Percentiles rank a stretch among this genome's conserved stretches.
These are phyloP conservation scores for Strobilomyces dryophilus DNA, from an alignment of 768 basidiomycete genomes.

Conservation along the genomic window DNA sequence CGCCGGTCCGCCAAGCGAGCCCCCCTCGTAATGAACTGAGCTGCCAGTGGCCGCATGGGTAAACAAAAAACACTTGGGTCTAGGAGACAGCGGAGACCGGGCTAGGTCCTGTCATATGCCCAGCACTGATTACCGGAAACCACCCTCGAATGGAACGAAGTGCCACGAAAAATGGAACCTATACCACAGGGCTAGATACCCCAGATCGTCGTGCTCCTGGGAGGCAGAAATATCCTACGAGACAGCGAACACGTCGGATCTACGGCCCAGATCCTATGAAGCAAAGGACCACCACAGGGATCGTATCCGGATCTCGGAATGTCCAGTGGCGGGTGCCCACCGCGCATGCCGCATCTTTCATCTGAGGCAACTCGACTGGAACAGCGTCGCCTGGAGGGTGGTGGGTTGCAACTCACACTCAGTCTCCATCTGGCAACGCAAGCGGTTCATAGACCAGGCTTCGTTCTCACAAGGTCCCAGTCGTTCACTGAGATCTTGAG, in stretches of 20 bases:
- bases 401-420: conserved; percentile 2
- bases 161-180: conserved; percentile 19
- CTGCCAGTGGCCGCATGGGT: conserved; percentile 11
- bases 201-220: conserved; percentile 12
- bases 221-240: not conserved
- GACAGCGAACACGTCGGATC: conserved; percentile 17
- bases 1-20: conserved; percentile 14
- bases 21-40: conserved; percentile 21
- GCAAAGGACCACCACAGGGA: conserved; percentile 6
- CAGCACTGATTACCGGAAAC: not conserved
- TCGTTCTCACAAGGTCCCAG: conserved; percentile 10
- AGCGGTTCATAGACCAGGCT: conserved; percentile 2
- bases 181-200: conserved; percentile 4
- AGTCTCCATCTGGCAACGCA: conserved; percentile 10
- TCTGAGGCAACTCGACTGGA: conserved; percentile 15
- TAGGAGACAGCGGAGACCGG: conserved; percentile 2
- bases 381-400: conserved; percentile 4
- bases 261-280: conserved; percentile 11
- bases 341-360: conserved; percentile 6
- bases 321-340: conserved; percentile 7
- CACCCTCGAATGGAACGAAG: not conserved
- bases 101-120: conserved; percentile 1
- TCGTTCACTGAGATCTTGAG: not conserved
- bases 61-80: conserved; percentile 1
- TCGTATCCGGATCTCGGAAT: conserved; percentile 19